Conservation (phyloP, 768 basidiomycete species). For the Stropharia rugosoannulata region DNA sequence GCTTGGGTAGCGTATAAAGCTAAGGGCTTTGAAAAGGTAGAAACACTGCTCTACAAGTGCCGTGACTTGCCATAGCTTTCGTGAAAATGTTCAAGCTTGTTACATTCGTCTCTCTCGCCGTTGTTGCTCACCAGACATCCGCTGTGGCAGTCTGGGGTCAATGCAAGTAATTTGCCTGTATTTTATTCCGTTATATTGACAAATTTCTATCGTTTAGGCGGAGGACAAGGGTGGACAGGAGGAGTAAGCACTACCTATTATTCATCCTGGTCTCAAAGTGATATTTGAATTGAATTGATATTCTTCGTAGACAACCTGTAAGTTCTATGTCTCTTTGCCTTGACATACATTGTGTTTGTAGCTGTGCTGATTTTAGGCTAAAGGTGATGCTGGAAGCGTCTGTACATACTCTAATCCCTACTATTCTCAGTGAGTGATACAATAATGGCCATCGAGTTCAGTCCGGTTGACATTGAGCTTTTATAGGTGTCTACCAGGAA, state of each 20-base stretch:
- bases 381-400: constrained; percentile 26
- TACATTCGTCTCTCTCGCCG: constrained; percentile 24
- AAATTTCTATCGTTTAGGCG: constrained; percentile 15
- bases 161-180: constrained; percentile 18
- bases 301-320: not conserved
- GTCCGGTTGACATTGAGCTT: not conserved
- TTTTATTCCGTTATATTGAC: not conserved
- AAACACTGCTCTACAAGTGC: not conserved
- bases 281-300: not conserved
- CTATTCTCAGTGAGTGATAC: constrained; percentile 27
- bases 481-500: constrained; percentile 13
- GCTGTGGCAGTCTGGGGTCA: constrained; percentile 30
- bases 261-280: not conserved
- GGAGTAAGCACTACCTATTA: constrained; percentile 15
- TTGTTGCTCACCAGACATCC: constrained; percentile 18
- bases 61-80: not conserved
- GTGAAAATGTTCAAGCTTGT: constrained; percentile 21
- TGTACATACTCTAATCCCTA: constrained; percentile 29
- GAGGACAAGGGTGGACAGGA: constrained; percentile 27
- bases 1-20: not conserved
- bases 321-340: constrained; percentile 18
- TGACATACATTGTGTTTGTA: not conserved
- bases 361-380: not conserved
- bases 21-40: not conserved
- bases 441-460: not conserved